A percentile compares a stretch with the other conserved stretches of the same genome.
Conservation (phyloP, 2,329 filamentous ascomycete genomes). For the Beauveria sp. region DNA sequence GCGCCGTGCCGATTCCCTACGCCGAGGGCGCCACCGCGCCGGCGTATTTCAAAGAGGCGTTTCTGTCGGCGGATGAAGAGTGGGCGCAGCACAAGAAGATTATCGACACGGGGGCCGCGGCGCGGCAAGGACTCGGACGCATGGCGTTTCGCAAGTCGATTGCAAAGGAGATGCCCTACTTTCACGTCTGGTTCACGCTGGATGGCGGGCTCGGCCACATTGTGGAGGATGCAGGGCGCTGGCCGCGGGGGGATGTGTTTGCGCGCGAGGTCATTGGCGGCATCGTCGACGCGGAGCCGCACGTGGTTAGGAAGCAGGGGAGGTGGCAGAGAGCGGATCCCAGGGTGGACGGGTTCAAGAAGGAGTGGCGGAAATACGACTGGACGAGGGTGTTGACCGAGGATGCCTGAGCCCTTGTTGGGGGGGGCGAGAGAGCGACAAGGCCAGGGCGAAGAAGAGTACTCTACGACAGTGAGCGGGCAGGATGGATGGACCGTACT, state of each 20-base stretch:
- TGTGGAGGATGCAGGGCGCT: conserved; percentile 75
- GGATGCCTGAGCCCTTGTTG: not conserved
- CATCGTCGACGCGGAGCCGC: conserved; percentile 76
- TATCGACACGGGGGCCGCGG: conserved; percentile 71
- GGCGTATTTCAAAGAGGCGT: conserved; percentile 92
- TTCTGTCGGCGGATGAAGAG: conserved; percentile 79
- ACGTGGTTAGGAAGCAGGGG: conserved; percentile 84
- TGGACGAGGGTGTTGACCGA: conserved; percentile 59
- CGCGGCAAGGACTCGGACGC: conserved; percentile 58
- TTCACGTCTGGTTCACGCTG: conserved; percentile 91
- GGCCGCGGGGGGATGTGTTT: conserved; percentile 89
- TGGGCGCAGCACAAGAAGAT: conserved; percentile 95
- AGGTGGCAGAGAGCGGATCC: conserved; percentile 66
- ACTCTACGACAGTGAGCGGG: too few species aligned
- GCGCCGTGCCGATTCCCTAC: conserved; percentile 80
- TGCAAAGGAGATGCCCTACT: conserved; percentile 96
- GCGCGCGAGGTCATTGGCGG: conserved; percentile 86
- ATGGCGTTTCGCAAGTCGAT: conserved; percentile 73
- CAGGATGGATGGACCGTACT: too few species aligned
- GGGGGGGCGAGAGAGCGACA: not conserved
- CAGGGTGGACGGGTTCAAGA: conserved; percentile 70
- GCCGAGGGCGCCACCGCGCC: conserved; percentile 86
- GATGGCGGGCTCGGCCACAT: conserved; percentile 90
- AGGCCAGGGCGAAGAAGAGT: not conserved
- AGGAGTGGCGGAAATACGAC: conserved; percentile 86